Base-by-base conservation (phyloP, 129 eudicot species). In the Lonicera japonica region DNA sequence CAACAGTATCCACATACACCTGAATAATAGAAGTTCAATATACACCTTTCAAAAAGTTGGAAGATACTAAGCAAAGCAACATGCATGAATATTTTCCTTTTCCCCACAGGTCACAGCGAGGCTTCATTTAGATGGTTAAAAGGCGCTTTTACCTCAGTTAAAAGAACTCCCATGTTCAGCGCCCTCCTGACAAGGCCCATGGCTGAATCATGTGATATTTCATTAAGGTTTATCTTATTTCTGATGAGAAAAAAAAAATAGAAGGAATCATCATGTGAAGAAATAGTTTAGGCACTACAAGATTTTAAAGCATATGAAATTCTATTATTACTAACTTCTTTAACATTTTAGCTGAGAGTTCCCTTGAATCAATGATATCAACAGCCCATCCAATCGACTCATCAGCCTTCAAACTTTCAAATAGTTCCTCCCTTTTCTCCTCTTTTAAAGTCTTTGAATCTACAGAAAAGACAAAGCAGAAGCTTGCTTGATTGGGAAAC, bases 381-480 rank as follows among this genome's bases (percentile, higher is more conserved):
- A 83, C 98, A 65, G 86, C 90, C 98, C 98, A 92, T 60, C 98
- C 95, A 45, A 92, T 87, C 48, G 81, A 77, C 60, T 67, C 80
- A 74, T 92, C 90, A 68, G 76, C 65, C 76, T 88, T 92, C 78
- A 92, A 77, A 54, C 70, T 78, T 74, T 88, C 95, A 78, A 87
- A 92, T 56, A 92, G 36, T 61, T 92, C 95, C 66, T 87, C 96
- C 56, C 98, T 85, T 79, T 88, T 87, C 70, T 88, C 98, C 78
- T 87, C 98, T 76, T 92, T 92, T 48, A 92, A 79, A 16, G 98
- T 92, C 78, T 92, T 92, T 55, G 98, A 92, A 73, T 92, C 98
- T 91, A 74, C 46, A 77, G 56, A 43, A 45, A 43, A 56, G 14
- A 22, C 18, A 41, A 36, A 51, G 21, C 21, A 41, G 39, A 64